Evolutionary conservation across 768 basidiomycete genomes (phyloP).

Genomic region (Tylopilus subfusipes): DNA sequence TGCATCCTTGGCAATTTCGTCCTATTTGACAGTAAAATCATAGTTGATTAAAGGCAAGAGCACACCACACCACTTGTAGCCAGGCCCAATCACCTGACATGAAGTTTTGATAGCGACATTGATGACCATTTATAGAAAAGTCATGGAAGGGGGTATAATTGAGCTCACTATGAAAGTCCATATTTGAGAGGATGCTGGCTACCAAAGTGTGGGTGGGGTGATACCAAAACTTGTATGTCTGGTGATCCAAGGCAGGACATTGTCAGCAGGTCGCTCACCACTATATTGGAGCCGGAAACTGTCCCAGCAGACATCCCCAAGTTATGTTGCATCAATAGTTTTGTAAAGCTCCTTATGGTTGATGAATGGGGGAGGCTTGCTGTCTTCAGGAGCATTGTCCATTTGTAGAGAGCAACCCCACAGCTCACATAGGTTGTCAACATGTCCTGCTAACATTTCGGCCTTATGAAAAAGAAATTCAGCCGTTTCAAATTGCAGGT

Average conservation of each 20-base stretch:
- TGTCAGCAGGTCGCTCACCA: too few species aligned
- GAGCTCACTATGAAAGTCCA: not conserved
- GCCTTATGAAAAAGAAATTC: not conserved
- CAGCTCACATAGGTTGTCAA: not conserved
- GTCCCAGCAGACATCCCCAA: too few species aligned
- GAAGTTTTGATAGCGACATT: not conserved
- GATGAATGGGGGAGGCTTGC: too few species aligned
- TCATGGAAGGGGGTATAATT: not conserved
- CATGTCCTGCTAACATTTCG: not conserved
- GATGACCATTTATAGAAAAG: not conserved
- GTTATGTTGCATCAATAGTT: too few species aligned
- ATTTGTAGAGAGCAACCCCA: not conserved
- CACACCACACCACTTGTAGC: not conserved
- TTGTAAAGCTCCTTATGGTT: too few species aligned
- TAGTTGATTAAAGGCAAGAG: not conserved
- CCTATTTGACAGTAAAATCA: not conserved
- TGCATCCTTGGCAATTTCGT: not conserved
- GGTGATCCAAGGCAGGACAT: too few species aligned
- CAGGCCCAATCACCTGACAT: not conserved
- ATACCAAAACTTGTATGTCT: not conserved
- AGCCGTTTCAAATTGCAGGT: not conserved
- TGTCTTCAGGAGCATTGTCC: too few species aligned
- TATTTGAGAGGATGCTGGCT: not conserved
- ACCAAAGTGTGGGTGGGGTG: not conserved
- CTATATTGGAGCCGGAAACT: too few species aligned